Evolutionary conservation across 2,329 filamentous ascomycete species (phyloP).

Genomic region (Tolypocladium cylindrosporum): DNA sequence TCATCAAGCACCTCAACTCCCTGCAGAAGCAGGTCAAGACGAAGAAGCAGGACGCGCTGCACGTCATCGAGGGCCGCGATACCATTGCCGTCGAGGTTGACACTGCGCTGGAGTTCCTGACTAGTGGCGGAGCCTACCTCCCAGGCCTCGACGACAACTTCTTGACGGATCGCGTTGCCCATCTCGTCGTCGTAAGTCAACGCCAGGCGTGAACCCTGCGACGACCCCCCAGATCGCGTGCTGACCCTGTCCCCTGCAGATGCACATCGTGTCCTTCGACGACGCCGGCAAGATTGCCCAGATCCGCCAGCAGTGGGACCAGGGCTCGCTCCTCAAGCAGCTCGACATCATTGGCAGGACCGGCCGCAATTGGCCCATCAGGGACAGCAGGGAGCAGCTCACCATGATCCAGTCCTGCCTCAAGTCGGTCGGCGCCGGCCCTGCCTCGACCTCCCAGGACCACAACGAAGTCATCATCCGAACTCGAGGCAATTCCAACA

Average conservation of each 20-base stretch:
- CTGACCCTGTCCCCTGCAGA: conserved; percentile 33
- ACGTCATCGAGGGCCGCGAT: conserved; percentile 59
- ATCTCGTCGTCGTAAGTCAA: conserved; percentile 66
- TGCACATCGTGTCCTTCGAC: conserved; percentile 84
- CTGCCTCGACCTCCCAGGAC: conserved; percentile 17
- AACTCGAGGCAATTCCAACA: conserved; percentile 42
- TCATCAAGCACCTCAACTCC: conserved; percentile 70
- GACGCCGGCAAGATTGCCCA: conserved; percentile 67
- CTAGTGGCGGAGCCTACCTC: conserved; percentile 75
- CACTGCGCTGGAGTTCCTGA: conserved; percentile 71
- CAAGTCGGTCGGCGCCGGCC: conserved; percentile 32
- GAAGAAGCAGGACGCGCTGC: conserved; percentile 69
- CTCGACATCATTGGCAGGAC: conserved; percentile 87
- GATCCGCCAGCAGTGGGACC: conserved; percentile 90
- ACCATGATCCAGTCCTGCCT: conserved; percentile 59
- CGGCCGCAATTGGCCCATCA: conserved; percentile 90
- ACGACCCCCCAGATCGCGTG: not conserved
- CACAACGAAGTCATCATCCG: conserved; percentile 29
- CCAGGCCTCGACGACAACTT: conserved; percentile 93
- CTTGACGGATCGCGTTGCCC: conserved; percentile 69
- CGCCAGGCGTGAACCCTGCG: not conserved
- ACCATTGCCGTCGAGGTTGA: conserved; percentile 76
- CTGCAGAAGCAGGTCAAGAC: conserved; percentile 70
- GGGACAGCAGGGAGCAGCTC: conserved; percentile 75
- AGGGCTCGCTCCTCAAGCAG: conserved; percentile 84